Conservation (phyloP, 768 basidiomycete genomes). For the Amyloporia xantha region DNA sequence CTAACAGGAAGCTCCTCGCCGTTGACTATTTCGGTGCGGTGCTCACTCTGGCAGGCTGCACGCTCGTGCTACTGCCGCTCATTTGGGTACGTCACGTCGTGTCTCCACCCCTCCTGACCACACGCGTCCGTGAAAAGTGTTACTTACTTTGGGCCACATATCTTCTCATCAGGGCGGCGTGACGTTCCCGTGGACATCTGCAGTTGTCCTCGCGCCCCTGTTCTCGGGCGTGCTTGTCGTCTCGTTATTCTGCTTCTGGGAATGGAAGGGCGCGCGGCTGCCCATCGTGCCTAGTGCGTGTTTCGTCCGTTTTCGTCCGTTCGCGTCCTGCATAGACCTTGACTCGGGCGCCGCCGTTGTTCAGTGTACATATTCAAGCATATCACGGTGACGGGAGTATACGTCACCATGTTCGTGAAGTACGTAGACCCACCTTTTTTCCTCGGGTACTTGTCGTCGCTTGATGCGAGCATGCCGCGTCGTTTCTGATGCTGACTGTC, state of each 20-base stretch:
- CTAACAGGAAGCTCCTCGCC: conserved; percentile 49
- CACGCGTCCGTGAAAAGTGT: too few relatives aligned
- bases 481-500: too few relatives aligned
- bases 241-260: conserved; percentile 59
- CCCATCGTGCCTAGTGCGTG: conserved; percentile 67
- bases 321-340: background rate
- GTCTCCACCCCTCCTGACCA: background rate
- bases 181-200: conserved; percentile 65
- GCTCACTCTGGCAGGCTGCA: conserved; percentile 54
- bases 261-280: conserved; percentile 62
- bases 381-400: conserved; percentile 59
- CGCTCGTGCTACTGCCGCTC: conserved; percentile 60
- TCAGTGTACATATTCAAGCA: conserved; percentile 69
- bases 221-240: conserved; percentile 48
- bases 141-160: background rate
- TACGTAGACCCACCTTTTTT: conserved; percentile 18
- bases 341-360: background rate
- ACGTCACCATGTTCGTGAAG: conserved; percentile 66
- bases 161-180: conserved; percentile 49
- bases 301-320: background rate
- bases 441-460: background rate
- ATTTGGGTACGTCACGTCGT: conserved; percentile 48
- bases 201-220: conserved; percentile 38
- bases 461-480: conserved; percentile 1
- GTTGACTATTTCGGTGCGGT: conserved; percentile 58